phyloP scores from a whole-genome alignment of 192 early-diverging fungal genomes.

The Coemansia sp. region DNA sequence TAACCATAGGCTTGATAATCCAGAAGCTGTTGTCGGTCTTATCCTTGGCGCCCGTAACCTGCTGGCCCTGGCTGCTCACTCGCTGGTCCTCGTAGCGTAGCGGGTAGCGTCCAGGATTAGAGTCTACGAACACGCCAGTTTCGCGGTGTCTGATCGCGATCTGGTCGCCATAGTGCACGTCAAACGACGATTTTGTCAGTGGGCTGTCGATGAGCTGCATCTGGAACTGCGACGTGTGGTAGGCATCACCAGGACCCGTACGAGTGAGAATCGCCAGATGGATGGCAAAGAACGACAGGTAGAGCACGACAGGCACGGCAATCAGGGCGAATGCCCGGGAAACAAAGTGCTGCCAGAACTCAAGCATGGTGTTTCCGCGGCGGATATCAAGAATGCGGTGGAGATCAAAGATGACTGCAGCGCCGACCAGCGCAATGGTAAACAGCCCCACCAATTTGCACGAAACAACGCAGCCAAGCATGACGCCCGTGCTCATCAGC shows the following conservation, averaged over 20 bases:
- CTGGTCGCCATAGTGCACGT: constrained; percentile 78
- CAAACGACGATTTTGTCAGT: constrained; percentile 65
- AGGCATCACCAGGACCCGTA: constrained; percentile 91
- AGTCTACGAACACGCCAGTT: constrained; percentile 77
- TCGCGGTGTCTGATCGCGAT: constrained; percentile 80
- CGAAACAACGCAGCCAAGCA: constrained; percentile 66
- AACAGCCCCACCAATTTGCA: constrained; percentile 98
- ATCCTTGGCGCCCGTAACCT: constrained; percentile 72
- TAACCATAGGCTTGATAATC: constrained; percentile 59
- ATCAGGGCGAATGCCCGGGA: constrained; percentile 90
- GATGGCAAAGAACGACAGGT: constrained; percentile 89
- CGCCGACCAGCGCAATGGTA: constrained; percentile 80
- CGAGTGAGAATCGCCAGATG: constrained; percentile 90
- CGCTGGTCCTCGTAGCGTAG: constrained; percentile 90
- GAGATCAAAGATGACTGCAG: constrained; percentile 82
- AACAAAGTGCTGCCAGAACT: constrained; percentile 80
- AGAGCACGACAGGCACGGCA: constrained; percentile 76
- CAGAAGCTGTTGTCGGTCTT: constrained; percentile 66
- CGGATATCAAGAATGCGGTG: constrained; percentile 90
- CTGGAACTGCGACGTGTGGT: constrained; percentile 92
- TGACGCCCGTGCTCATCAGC: constrained; percentile 78
- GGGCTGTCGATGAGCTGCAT: constrained; percentile 82
- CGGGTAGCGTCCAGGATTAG: constrained; percentile 77
- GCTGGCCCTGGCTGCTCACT: constrained; percentile 84
- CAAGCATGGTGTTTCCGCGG: constrained; percentile 68